phyloP scores from a whole-genome alignment of 2,329 filamentous ascomycete species.

The Penicillium hordei region DNA sequence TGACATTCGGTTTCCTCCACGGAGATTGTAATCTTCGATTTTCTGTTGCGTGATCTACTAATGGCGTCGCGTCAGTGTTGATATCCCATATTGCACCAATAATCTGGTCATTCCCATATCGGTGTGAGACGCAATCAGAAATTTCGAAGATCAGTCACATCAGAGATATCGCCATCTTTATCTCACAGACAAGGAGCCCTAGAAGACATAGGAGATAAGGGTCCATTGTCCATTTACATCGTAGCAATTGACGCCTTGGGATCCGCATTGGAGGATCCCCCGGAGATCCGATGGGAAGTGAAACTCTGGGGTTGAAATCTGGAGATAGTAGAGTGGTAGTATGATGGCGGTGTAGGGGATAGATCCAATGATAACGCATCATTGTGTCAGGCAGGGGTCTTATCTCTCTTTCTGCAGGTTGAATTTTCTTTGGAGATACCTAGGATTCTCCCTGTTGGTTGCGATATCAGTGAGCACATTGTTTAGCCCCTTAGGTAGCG shows the following conservation, averaged over 20 bases:
- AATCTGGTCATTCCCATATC: not conserved
- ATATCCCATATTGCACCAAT: slow-evolving; percentile 2
- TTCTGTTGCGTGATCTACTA: not conserved
- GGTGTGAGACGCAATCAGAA: not conserved
- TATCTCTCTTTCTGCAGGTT: slow-evolving; percentile 3
- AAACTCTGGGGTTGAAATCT: slow-evolving; percentile 24
- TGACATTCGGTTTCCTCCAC: not conserved
- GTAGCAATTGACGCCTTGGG: not conserved
- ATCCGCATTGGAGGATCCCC: slow-evolving; percentile 17
- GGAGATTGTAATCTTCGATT: not conserved
- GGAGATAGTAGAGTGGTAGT: slow-evolving; percentile 21
- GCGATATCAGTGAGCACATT: slow-evolving; percentile 6
- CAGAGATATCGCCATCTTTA: not conserved
- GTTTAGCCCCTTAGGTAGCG: slow-evolving; percentile 13
- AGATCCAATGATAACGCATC: slow-evolving; percentile 3
- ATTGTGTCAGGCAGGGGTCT: not conserved
- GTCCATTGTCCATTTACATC: not conserved
- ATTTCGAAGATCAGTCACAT: slow-evolving; percentile 6
- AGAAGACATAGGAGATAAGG: slow-evolving; percentile 2
- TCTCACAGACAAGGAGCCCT: not conserved
- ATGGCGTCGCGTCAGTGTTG: not conserved
- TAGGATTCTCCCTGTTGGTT: slow-evolving; percentile 4
- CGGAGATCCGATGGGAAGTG: slow-evolving; percentile 10
- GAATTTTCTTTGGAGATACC: slow-evolving; percentile 1
- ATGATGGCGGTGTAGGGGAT: slow-evolving; percentile 9